A percentile compares a stretch with the other conserved stretches of the same genome.
Evolutionary conservation across 257 asterid species (phyloP).

Genomic region (Ballota nigra): DNA sequence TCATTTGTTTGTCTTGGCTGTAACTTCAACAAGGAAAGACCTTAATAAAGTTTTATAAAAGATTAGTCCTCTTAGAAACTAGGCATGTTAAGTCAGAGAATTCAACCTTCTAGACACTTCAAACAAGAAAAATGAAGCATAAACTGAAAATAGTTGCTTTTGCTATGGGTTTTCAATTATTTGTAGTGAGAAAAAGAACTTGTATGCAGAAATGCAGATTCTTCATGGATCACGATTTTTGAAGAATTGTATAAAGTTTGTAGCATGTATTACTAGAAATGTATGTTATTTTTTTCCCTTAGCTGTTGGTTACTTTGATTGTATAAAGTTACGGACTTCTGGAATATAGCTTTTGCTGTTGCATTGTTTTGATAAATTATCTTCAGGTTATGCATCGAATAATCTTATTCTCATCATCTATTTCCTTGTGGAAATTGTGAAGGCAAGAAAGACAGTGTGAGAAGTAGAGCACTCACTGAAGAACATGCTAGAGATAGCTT

Average conservation of each 20-base stretch:
- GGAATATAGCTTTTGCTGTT: not conserved
- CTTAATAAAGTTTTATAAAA: not conserved
- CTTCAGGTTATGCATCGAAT: not conserved
- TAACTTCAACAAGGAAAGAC: not conserved
- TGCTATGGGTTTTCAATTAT: not conserved
- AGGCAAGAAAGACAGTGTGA: conserved; percentile 69
- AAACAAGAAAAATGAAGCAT: not conserved
- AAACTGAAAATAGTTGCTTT: not conserved
- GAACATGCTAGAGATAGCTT: conserved; percentile 88
- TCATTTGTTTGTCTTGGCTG: too few relatives aligned
- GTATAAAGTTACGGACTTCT: too few relatives aligned
- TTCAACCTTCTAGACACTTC: not conserved
- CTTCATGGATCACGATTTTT: not conserved
- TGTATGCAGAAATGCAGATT: not conserved
- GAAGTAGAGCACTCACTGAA: conserved; percentile 79
- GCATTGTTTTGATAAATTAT: not conserved
- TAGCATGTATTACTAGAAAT: not conserved
- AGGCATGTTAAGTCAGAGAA: not conserved
- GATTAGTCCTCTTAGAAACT: not conserved
- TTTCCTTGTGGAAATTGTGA: conserved; percentile 14
- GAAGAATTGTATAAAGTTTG: not conserved
- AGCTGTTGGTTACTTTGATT: not conserved
- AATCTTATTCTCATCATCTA: not conserved
- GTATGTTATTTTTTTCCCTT: not conserved
- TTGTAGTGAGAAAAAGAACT: not conserved